Percentiles rank a stretch among this genome's conserved stretches.
Conservation (phyloP, 129 eudicot species). For the Pittosporum tobira region DNA sequence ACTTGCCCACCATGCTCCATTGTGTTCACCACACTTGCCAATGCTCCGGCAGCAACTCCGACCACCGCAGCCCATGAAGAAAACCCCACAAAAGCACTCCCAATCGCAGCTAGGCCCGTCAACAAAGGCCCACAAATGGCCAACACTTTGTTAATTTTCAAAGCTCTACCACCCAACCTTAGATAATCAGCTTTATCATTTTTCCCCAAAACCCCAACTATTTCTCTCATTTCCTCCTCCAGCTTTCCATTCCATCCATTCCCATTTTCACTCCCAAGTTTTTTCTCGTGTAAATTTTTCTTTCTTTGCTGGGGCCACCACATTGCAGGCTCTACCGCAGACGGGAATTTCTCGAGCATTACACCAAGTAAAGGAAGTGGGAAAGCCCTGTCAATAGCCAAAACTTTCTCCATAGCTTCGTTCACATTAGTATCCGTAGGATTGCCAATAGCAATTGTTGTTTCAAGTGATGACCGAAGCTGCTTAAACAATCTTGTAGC, state of each 20-base stretch:
- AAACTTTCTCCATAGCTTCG: constrained; percentile 25
- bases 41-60: constrained; percentile 20
- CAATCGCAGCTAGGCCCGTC: constrained; percentile 21
- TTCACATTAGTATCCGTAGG: constrained; percentile 22
- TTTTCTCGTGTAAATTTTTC: not conserved
- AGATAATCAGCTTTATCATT: constrained; percentile 23
- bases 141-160: constrained; percentile 21
- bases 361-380: constrained; percentile 35
- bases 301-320: constrained; percentile 26
- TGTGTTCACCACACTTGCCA: constrained; percentile 26
- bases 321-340: constrained; percentile 18
- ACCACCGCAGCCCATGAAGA: constrained; percentile 18
- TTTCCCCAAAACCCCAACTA: constrained; percentile 13
- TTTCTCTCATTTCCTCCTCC: constrained; percentile 21
- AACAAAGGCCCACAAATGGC: constrained; percentile 24
- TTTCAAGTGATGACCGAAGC: constrained; percentile 19
- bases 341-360: constrained; percentile 34
- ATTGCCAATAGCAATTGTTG: constrained; percentile 19
- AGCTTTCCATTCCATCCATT: constrained; percentile 26
- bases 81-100: constrained; percentile 21
- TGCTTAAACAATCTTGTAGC: constrained; percentile 35
- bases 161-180: constrained; percentile 18
- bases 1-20: constrained; percentile 35
- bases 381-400: constrained; percentile 33
- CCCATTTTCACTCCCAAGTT: not conserved